Evolutionary conservation across 1,139 yeast species (phyloP), one percentile per base, ranked within the genome.

Genomic region (Debaryomyces sp.): DNA sequence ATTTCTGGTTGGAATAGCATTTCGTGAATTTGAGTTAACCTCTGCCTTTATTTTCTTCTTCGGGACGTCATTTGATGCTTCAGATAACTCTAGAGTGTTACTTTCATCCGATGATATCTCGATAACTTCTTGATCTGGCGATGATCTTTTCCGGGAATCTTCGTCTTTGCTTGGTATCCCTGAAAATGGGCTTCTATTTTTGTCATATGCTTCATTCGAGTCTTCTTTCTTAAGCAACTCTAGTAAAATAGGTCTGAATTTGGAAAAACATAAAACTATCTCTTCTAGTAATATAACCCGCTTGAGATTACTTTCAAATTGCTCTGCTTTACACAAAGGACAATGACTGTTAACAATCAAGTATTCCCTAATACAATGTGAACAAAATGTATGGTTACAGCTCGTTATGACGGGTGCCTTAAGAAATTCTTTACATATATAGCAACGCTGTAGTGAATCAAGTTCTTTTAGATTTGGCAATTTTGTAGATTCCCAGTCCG

Each of bases 361-460:
- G 53, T 86, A 83, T 54, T 87, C 81, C 51, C 97, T 77, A 33
- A 94, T 89, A 64, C 99, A 94, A 21, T 86, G 77, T 0, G 97
- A 90, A 64, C 99, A 94, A 63, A 91, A 94, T 0, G 95, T 86
- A 63, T 94, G 98, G 43, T 89, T 87, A 69, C 98, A 92, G 6
- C 86, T 78, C 1, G 97, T 89, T 40, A 88, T 71, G 47, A 90
- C 91, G 1, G 99, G 98, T 0, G 95, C 92, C 41, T 71, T 77
- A 52, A 89, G 73, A 54, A 87, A 82, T 52, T 91, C 97, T 61
- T 92, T 90, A 64, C 99, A 94, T n/a, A 94, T 87, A 58, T 87
- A 91, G 61, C 99, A 94, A 60, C 96, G 66, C 49, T 91, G 74
- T 15, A 87, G 72, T 2, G 88, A 75, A 54, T 92, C 97, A 6